Conservation (phyloP, 2,329 filamentous ascomycete species). For the Epichloe elymi region DNA sequence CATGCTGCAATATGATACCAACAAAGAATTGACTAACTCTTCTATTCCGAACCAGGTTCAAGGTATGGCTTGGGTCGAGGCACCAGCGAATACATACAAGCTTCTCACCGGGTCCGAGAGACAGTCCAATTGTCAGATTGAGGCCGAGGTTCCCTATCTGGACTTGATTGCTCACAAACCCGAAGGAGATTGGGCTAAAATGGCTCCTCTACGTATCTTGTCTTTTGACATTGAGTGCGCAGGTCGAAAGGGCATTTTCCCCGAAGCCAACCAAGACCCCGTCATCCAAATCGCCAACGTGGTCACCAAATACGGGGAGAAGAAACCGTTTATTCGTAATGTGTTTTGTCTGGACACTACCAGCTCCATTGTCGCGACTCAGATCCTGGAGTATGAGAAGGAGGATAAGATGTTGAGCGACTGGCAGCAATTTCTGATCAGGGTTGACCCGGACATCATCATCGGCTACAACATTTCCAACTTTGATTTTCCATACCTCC, state of each 20-base stretch:
- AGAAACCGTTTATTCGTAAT: constrained; percentile 89
- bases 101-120: constrained; percentile 49
- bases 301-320: constrained; percentile 87
- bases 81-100: constrained; percentile 58
- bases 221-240: constrained; percentile 99
- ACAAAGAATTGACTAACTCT: constrained; percentile 7
- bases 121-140: constrained; percentile 93
- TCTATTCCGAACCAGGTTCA: constrained; percentile 41
- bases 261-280: constrained; percentile 79
- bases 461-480: constrained; percentile 98
- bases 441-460: constrained; percentile 91
- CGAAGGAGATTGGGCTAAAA: constrained; percentile 93
- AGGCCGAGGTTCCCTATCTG: constrained; percentile 70
- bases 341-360: constrained; percentile 92
- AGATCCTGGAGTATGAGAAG: constrained; percentile 69
- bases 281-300: constrained; percentile 98
- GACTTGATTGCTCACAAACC: constrained; percentile 79
- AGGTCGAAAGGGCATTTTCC: constrained; percentile 93
- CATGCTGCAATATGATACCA: neutral
- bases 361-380: constrained; percentile 86
- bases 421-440: constrained; percentile 82
- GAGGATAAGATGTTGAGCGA: constrained; percentile 85
- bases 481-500: constrained; percentile 94
- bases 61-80: constrained; percentile 97
- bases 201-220: constrained; percentile 82